Base-by-base conservation (phyloP, 2,329 filamentous ascomycete species). In the Colletotrichum caudatum region DNA sequence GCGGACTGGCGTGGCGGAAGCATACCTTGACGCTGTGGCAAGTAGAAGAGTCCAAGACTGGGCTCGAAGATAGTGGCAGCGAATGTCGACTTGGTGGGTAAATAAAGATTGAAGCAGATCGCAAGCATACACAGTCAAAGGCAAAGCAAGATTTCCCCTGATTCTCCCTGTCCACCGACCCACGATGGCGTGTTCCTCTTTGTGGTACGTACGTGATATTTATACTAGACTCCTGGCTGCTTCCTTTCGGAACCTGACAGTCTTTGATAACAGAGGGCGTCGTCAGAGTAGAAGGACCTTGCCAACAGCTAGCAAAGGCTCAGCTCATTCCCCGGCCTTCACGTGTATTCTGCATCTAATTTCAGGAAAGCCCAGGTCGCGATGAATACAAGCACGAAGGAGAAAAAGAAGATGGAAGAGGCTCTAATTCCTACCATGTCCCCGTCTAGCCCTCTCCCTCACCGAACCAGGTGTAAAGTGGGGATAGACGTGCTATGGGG, bases 401-500 rank as follows among this genome's bases (percentile, higher is more conserved):
- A 16, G 23, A 29, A 29, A 5, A 48, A 48, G 7, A n/a, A n/a
- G 41, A 1, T n/a, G 20, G 44, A 46, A 46, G 44, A 46, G 3
- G 46, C 46, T 23, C 1, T 20, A 44, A 29, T 29, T 29, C 46
- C n/a, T 26, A 5, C 23, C 8, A 51, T 53, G 26, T 29, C 48
- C 14, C 18, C 3, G 50, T 33, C 14, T 23, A 9, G 26, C 11
- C 48, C 23, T 23, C 6, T 20, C 14, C 39, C 23, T 60, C 57
- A n/a, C 39, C 39, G 23, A 46, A 26, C 57, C 23, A 8, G 29
- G 11, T 33, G n/a, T 26, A 33, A 26, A 59, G 63, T 1, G 33
- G 26, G 14, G 26, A 5, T 16, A 12, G 44, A 16, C 29, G 16
- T 64, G 66, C 41, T 61, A 62, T 41, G 39, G 48, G 57, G 64